Evolutionary conservation across 441 rosid species (phyloP).

Genomic region (Adansonia madagascariensis): DNA sequence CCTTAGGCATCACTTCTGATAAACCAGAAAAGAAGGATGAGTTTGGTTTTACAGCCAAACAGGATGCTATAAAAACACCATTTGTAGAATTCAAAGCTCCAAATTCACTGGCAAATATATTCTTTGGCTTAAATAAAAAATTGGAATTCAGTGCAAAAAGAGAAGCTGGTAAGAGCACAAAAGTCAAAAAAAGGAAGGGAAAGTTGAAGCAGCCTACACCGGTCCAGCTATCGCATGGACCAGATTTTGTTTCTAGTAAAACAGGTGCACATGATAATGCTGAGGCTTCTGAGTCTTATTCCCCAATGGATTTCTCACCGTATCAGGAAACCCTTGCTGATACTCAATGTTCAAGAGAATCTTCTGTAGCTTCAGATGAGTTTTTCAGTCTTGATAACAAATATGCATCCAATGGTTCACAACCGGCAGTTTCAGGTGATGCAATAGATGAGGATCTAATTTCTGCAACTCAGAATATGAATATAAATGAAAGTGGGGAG

Average conservation of each 20-base stretch:
- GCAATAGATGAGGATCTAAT: conserved; percentile 60
- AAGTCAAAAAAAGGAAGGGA: conserved; percentile 63
- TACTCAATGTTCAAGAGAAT: conserved; percentile 49
- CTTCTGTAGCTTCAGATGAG: conserved; percentile 62
- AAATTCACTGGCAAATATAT: conserved; percentile 43
- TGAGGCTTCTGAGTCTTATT: conserved; percentile 66
- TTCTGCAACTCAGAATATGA: conserved; percentile 65
- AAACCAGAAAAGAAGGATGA: conserved; percentile 41
- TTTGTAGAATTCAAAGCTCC: conserved; percentile 67
- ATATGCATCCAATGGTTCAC: conserved; percentile 42
- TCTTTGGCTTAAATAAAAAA: conserved; percentile 52
- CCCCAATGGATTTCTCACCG: conserved; percentile 92
- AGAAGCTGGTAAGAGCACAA: conserved; percentile 46
- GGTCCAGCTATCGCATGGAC: conserved; percentile 55
- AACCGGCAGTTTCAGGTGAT: conserved; percentile 41
- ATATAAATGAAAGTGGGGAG: conserved; percentile 51
- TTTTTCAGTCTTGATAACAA: conserved; percentile 44
- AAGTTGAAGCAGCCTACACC: conserved; percentile 59
- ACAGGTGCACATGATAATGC: conserved; percentile 44
- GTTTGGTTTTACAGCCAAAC: conserved; percentile 50
- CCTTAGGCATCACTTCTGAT: conserved; percentile 38
- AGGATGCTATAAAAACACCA: conserved; percentile 35
- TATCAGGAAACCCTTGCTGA: conserved; percentile 55
- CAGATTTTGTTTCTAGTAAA: conserved; percentile 53
- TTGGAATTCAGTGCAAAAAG: conserved; percentile 64